Base-by-base conservation (phyloP, 108 stramenopile genomes). In the Nannochloropsis salina region DNA sequence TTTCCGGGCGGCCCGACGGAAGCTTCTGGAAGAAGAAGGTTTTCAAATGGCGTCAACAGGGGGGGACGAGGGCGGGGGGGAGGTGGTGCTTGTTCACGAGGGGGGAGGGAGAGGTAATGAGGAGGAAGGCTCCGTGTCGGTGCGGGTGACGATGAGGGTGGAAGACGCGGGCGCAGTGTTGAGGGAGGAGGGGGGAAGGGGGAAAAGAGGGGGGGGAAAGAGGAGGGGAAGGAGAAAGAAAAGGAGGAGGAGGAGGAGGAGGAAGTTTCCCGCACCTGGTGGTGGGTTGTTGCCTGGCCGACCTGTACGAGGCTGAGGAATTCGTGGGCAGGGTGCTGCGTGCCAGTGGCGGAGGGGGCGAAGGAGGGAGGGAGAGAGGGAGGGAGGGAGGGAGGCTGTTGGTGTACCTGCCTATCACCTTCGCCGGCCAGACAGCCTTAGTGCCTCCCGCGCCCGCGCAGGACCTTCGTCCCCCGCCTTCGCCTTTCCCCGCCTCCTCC, bases 361-460 rank as follows among this genome's bases (percentile, higher is more conserved):
- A 45, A 44, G 45, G 44, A 80, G 81, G 85, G 80, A 44, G 80
- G 15, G 85, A 42, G n/a, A 43, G 84, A 41, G 79, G 79, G 8
- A 42, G 80, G 42, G 80, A 5, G 80, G 43, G 43, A 18, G 42
- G 18, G 61, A 20, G n/a, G 41, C 92, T 93, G 12, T 80, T 96
- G 44, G 91, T 94, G 21, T 96, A 96, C 86, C 94, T 96, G 85
- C 96, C 96, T 15, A 96, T 96, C 44, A 96, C 96, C 22, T 96
- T 95, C 90, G 87, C 86, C 12, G 96, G 96, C 1, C 91, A 84
- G 80, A 96, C 95, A 0, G 92, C 93, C 43, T 93, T 95, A 84
- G 42, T 89, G 11, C 88, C 80, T 18, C 40, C 41, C 9, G 86
- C 86, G 41, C 86, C 86, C 8, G 45, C 51, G 82, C 81, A n/a